phyloP scores from a whole-genome alignment of 345 rosid species.

The Hibiscus trionum region DNA sequence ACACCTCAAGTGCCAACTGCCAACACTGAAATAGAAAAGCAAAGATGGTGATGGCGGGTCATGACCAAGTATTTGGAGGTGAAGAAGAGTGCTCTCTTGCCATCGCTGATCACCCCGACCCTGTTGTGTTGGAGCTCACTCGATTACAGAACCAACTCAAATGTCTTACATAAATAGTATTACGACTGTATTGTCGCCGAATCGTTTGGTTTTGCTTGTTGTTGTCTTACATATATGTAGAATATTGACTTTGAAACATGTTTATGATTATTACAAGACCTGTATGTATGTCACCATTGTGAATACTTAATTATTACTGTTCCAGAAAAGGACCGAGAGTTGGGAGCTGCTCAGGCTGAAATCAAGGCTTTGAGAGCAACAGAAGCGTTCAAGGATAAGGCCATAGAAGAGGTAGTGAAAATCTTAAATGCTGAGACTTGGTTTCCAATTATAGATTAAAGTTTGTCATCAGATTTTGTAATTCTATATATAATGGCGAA shows the following conservation, averaged over 20 bases:
- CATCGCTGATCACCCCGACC: conserved; percentile 30
- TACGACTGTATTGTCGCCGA: no score
- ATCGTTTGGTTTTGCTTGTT: no score
- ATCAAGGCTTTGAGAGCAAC: conserved; percentile 57
- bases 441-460: background rate
- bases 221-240: background rate
- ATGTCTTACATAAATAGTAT: conserved; percentile 30
- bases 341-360: conserved; percentile 49
- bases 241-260: background rate
- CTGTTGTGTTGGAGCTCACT: conserved; percentile 58
- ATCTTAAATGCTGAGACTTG: background rate
- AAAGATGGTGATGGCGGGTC: conserved; percentile 29
- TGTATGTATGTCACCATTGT: no score
- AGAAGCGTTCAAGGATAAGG: conserved; percentile 63
- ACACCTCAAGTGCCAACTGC: no score
- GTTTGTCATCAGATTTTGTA: background rate
- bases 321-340: conserved; percentile 60
- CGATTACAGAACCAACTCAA: conserved; percentile 58
- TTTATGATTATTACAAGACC: no score
- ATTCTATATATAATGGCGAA: background rate
- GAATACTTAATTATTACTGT: background rate
- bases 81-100: conserved; percentile 25
- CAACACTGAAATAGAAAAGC: conserved; percentile 1
- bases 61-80: conserved; percentile 29
- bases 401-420: conserved; percentile 51